Base-by-base conservation (phyloP, 805 yeast genomes). In the Suhomyces prunicola region DNA sequence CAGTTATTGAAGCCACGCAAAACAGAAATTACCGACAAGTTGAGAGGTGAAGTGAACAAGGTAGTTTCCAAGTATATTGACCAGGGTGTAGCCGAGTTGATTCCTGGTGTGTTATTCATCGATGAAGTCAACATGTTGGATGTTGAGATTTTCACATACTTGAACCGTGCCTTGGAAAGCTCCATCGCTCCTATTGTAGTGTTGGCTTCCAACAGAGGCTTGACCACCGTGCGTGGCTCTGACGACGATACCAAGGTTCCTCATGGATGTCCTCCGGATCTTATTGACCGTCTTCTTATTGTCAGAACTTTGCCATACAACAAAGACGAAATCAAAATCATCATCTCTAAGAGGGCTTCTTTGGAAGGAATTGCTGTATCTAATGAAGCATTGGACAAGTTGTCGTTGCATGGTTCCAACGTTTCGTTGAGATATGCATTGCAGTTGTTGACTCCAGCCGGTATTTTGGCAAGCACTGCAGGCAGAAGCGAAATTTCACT, bases 111-210 rank as follows among this genome's bases (percentile, higher is more conserved):
- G 23, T 77, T 94, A 62, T 94, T 94, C 72, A 94, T 94, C 62
- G 99, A 94, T 73, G 99, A 94, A 76, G 98, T 92, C 44, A 96
- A 94, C 75, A 94, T 94, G 99, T 80, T 94, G 63, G 99, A 94
- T 68, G 87, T 94, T 57, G 99, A 94, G 78, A 90, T 96, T 69
- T 94, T 94, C 76, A 90, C 99, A 10, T 94, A 89, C 70, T 78
- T 94, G 64, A 94, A 94, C 77, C 82, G 96, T 59, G 98, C 98
- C 8, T 79, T 94, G 58, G 99, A 94, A 72, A 86, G 92, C 48
- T 76, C 87, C 26, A 88, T 94, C 67, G 93, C 97, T 2, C 99
- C 99, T 45, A 83, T 94, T 52, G 99, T 94, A 35, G 91, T 94
- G 2, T 81, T 94, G 68, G 99, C 99, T 35, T 90, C 98, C 6